Evolutionary conservation across 805 yeast species (phyloP).

Genomic region (Candida takata): DNA sequence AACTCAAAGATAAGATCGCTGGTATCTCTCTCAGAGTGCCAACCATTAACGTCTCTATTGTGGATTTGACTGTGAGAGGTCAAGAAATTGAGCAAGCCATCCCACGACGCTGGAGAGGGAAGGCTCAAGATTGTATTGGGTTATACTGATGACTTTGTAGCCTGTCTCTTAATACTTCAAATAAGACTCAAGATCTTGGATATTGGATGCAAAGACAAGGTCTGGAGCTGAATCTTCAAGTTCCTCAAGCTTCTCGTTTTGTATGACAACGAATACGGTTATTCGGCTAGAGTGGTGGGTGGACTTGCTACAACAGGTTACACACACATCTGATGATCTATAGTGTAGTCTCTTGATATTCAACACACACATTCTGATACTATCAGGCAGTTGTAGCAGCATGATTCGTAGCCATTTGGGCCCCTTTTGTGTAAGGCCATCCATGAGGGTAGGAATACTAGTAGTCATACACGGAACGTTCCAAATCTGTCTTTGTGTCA

Average conservation of each 20-base stretch:
- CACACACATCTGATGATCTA: no score
- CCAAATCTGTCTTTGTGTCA: no score
- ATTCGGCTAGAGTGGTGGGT: slow-evolving; percentile 74
- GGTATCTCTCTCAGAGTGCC: slow-evolving; percentile 74
- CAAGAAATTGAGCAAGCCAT: slow-evolving; percentile 45
- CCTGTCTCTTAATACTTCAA: slow-evolving; percentile 65
- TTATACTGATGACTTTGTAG: slow-evolving; percentile 68
- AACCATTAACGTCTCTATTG: slow-evolving; percentile 67
- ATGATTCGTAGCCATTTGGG: no score
- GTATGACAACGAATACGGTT: slow-evolving; percentile 74
- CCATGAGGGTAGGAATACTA: no score
- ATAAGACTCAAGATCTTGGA: slow-evolving; percentile 54
- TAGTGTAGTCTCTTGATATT: no score
- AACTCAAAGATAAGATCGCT: slow-evolving; percentile 63
- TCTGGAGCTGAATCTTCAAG: no score
- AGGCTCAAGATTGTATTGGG: slow-evolving; percentile 55
- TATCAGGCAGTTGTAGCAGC: no score
- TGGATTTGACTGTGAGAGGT: slow-evolving; percentile 66
- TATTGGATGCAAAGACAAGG: slow-evolving; percentile 65
- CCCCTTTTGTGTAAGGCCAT: no score
- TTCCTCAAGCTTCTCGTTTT: slow-evolving; percentile 66
- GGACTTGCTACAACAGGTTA: no score
- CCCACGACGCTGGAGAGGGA: slow-evolving; percentile 54
- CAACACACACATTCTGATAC: no score
- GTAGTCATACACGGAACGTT: no score